phyloP scores from a whole-genome alignment of 805 yeast genomes.

The Priceomyces haplophilus region DNA sequence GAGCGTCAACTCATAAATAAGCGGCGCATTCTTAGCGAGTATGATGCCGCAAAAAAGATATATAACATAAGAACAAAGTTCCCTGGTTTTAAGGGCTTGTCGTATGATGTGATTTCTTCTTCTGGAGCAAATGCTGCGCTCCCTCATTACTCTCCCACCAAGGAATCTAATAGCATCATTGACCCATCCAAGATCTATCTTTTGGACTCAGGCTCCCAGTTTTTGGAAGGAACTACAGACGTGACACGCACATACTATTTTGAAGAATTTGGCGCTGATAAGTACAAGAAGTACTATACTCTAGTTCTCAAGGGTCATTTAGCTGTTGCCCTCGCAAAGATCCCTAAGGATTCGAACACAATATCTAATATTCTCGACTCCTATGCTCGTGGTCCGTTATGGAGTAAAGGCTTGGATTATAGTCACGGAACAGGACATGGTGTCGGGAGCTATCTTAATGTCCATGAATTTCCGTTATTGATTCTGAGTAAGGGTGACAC shows the following conservation, averaged over 20 bases:
- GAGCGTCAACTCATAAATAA: conserved; percentile 50
- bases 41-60: conserved; percentile 60
- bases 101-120: conserved; percentile 75
- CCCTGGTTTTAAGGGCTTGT: conserved; percentile 60
- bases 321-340: conserved; percentile 74
- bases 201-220: conserved; percentile 91
- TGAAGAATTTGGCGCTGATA: conserved; percentile 30
- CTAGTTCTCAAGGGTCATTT: conserved; percentile 89
- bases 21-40: conserved; percentile 51
- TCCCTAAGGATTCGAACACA: conserved; percentile 64
- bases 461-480: conserved; percentile 93
- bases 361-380: conserved; percentile 76
- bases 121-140: conserved; percentile 74
- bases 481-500: conserved; percentile 56
- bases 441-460: conserved; percentile 86
- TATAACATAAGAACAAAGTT: conserved; percentile 51
- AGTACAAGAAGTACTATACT: conserved; percentile 75
- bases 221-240: conserved; percentile 92
- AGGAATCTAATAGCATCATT: conserved; percentile 54
- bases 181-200: conserved; percentile 68
- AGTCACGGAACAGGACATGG: conserved; percentile 98
- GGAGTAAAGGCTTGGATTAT: conserved; percentile 81
- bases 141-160: conserved; percentile 71
- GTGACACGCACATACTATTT: conserved; percentile 87
- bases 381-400: conserved; percentile 77